These are phyloP conservation scores for sweet orange (Citrus sinensis) DNA, from an alignment of 345 rosid species.

Conservation along the genomic window DVS_A1.0 CM039165.1:29514501-29515000, in stretches of 20 bases:
- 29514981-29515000: neutral
- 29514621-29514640: conserved; percentile 73
- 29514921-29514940: neutral
- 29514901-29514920: neutral
- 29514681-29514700: neutral
- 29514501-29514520: conserved; percentile 2
- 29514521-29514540: neutral
- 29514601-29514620: conserved; percentile 93
- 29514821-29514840: neutral
- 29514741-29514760: neutral
- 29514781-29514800: neutral
- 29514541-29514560: conserved; percentile 16
- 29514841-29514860: neutral
- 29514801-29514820: neutral
- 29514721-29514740: neutral
- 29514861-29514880: neutral
- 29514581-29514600: conserved; percentile 87
- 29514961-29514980: neutral
- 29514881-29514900: neutral
- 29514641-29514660: neutral
- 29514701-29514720: neutral
- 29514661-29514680: neutral
- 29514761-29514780: neutral
- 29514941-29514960: neutral
- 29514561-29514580: conserved; percentile 86